These are phyloP conservation scores for Yamadazyma buinensis DNA, from an alignment of 1,139 yeast genomes.

Conservation along the genomic window DNA sequence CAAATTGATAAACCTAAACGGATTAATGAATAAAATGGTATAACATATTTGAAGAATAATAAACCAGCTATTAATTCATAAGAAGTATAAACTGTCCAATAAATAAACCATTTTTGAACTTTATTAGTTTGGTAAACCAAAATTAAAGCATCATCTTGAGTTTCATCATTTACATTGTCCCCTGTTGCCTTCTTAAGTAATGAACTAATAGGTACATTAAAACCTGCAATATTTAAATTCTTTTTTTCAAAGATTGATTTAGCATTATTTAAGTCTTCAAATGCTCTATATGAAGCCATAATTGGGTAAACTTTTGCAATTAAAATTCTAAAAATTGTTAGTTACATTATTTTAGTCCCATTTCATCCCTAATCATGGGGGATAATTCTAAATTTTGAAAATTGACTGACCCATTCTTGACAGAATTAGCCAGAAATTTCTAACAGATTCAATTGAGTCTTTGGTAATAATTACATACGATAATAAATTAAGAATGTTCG, in stretches of 20 bases:
- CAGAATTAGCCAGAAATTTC: too few relatives aligned
- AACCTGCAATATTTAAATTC: constrained; percentile 31
- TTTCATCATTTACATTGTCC: constrained; percentile 8
- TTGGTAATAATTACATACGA: constrained; percentile 7
- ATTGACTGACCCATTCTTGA: too few relatives aligned
- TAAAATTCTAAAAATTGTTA: constrained; percentile 24
- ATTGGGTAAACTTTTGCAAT: constrained; percentile 50
- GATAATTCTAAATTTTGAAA: too few relatives aligned
- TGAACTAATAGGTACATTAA: constrained; percentile 30
- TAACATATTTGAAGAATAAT: constrained; percentile 27
- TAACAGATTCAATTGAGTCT: too few relatives aligned
- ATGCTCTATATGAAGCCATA: constrained; percentile 50
- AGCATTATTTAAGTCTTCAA: constrained; percentile 35
- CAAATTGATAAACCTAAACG: constrained; percentile 44
- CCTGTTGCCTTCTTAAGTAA: constrained; percentile 23
- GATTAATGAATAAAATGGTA: constrained; percentile 49
- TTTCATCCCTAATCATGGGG: too few relatives aligned
- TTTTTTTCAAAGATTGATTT: constrained; percentile 21
- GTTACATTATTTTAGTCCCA: constrained; percentile 2
- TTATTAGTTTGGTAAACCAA: constrained; percentile 16
- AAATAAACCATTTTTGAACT: constrained; percentile 54
- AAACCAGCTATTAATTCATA: constrained; percentile 30
- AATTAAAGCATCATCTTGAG: constrained; percentile 15
- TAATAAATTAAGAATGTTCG: constrained; percentile 5
- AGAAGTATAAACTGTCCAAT: constrained; percentile 51